Base-by-base conservation (phyloP, 2,329 filamentous ascomycete species). In the Cercospora sojina region DNA sequence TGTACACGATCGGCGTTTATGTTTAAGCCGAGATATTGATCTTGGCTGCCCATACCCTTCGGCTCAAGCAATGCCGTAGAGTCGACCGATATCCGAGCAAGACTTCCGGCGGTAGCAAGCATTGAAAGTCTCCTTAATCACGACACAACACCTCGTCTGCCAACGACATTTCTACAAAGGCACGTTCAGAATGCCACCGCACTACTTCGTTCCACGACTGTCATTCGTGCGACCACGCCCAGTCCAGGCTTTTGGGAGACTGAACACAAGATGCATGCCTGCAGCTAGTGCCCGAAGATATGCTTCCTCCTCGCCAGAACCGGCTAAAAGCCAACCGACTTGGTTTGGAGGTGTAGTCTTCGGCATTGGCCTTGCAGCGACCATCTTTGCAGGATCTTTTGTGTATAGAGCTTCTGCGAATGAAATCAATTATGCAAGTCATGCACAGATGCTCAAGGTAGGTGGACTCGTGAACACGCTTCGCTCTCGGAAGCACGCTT, bases 401-500 rank as follows among this genome's bases (percentile, higher is more conserved):
- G 53, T 53, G 6, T 58, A 51, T 35, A 20, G 53, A 29, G 18
- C 62, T 9, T 20, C 35, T 3, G 18, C 53, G 23, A 35, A n/a
- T 10, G 49, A 43, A 9, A 67, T 68, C 32, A 43, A 32, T 12
- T 71, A 71, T 38, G 69, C 67, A 13, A 62, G 43, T 29, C 61
- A 57, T 8, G 27, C 65, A 6, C 65, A 68, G 20, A 71, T 71
- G 69, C 65, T 71, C 23, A 63, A 59, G 27, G 66, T 68, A n/a
- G 56, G 68, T 64, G 12, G 8, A 20, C 13, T 9, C 20, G 43
- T 29, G 38, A 13, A 16, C 13, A 3, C 31, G 23, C 29, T 38
- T 43, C 9, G 29, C n/a, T 18, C 9, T 25, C 59, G 31, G 25
- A 38, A 41, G 31, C 9, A 23, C 18, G 31, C 64, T 63, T 16